Conservation (phyloP, 108 stramenopile genomes). For the Nitzschia sp. region DNA sequence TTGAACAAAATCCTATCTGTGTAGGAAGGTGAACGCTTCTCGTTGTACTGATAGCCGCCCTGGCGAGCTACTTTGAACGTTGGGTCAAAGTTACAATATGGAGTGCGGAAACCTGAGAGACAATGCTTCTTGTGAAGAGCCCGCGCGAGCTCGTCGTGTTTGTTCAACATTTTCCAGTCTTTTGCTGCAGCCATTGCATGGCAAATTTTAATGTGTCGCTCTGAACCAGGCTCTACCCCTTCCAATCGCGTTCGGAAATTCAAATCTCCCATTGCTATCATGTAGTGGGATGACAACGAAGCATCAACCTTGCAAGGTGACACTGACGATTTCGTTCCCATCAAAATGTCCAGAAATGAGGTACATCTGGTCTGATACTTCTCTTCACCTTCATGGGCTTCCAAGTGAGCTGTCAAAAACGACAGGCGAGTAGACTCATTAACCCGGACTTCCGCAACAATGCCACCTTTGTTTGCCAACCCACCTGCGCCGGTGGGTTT, state of each 20-base stretch:
- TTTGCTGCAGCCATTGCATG: slow-evolving; percentile 32
- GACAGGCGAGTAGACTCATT: slow-evolving; percentile 44
- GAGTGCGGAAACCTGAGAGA: slow-evolving; percentile 57
- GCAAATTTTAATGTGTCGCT: slow-evolving; percentile 23
- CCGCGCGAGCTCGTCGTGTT: slow-evolving; percentile 51
- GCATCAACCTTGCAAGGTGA: slow-evolving; percentile 40
- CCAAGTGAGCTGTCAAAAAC: slow-evolving; percentile 60
- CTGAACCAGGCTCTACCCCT: slow-evolving; percentile 26
- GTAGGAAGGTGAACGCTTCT: slow-evolving; percentile 73
- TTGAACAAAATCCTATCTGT: slow-evolving; percentile 84
- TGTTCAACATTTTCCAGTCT: slow-evolving; percentile 50
- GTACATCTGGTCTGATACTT: slow-evolving; percentile 44
- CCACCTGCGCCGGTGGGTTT: slow-evolving; percentile 51
- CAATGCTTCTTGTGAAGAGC: slow-evolving; percentile 49
- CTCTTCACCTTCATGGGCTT: slow-evolving; percentile 62
- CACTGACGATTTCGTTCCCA: slow-evolving; percentile 28
- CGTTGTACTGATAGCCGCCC: slow-evolving; percentile 61
- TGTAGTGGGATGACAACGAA: slow-evolving; percentile 50
- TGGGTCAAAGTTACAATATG: slow-evolving; percentile 72
- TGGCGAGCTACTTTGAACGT: slow-evolving; percentile 78
- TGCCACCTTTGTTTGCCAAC: slow-evolving; percentile 71
- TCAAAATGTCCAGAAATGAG: slow-evolving; percentile 48
- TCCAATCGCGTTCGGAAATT: slow-evolving; percentile 50
- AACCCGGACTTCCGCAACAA: slow-evolving; percentile 51
- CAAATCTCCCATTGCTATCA: slow-evolving; percentile 68